Evolutionary conservation across 352 stramenopile genomes (phyloP), one percentile per base, ranked within the genome.

Genomic region (Aphanomyces cochlioides): DNA sequence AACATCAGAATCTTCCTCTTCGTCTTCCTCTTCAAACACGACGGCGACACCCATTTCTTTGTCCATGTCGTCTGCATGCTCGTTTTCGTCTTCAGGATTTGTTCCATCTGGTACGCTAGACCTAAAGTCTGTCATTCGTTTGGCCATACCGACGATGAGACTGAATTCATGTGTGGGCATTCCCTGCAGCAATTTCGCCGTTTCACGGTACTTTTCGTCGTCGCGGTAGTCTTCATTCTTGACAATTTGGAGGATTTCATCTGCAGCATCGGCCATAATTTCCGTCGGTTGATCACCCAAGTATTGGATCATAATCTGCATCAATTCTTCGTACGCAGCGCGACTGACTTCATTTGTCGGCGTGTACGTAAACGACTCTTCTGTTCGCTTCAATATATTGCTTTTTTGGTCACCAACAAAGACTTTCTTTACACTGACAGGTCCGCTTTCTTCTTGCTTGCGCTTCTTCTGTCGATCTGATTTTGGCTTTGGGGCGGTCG

Each of bases 31-130:
- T 69, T 99, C 96, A 81, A 99, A 99, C 0, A 99, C 93, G 13
- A 99, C 97, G 0, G 96, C 96, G 48, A 99, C 96, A 56, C 96
- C 96, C 93, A 98, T 98, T 75, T 99, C 96, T 72, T 98, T 97
- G 70, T 99, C 96, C 58, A 99, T 78, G 41, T 84, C 83, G 41
- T 96, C 80, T 45, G 73, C 79, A 13, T 80, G 10, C 17, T 12
- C 83, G 28, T 85, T 81, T 15, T 77, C 81, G 53, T 80, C 75
- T 7, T 75, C 72, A 21, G 41, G n/a, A 41, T 72, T 1, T 74
- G 76, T 28, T 77, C 76, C 0, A 74, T 69, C 74, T 17, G 48
- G 72, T 10, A 78, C 73, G 36, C 86, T 79, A 5, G 58, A 47
- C n/a, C 72, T 73, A 75, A 97, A 98, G 75, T 98, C 93, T 8